Conservation (phyloP, 805 yeast genomes). For the Sugiyamaella smithiae region DNA sequence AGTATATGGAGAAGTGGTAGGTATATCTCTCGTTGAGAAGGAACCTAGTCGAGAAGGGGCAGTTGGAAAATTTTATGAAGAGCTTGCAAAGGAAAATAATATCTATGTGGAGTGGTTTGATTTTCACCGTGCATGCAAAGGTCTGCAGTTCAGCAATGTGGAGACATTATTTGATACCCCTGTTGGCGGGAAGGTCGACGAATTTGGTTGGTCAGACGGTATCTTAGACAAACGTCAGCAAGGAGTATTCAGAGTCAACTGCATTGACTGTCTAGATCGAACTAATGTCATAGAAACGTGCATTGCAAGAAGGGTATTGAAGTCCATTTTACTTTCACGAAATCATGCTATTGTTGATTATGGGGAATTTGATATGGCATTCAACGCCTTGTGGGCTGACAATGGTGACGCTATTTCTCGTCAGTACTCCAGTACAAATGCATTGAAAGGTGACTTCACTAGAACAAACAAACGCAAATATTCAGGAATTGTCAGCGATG, state of each 20-base stretch:
- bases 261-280: conserved; percentile 63
- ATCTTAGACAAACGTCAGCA: conserved; percentile 37
- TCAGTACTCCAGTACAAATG: conserved; percentile 59
- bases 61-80: conserved; percentile 42
- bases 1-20: conserved; percentile 31
- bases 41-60: conserved; percentile 33
- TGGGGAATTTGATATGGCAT: conserved; percentile 26
- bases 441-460: conserved; percentile 49
- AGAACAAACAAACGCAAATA: conserved; percentile 43
- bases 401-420: conserved; percentile 65
- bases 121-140: conserved; percentile 53
- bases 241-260: conserved; percentile 58
- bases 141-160: conserved; percentile 42
- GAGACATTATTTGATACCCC: conserved; percentile 30
- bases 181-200: conserved; percentile 15
- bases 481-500: conserved; percentile 44
- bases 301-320: conserved; percentile 33
- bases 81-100: conserved; percentile 36
- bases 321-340: conserved; percentile 26
- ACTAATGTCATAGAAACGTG: conserved; percentile 49
- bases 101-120: conserved; percentile 57
- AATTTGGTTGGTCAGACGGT: conserved; percentile 36
- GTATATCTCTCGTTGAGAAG: conserved; percentile 40
- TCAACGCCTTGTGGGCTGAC: conserved; percentile 57
- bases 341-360: conserved; percentile 5